These are phyloP conservation scores for Phytophthora rubi DNA, from an alignment of 352 stramenopile genomes.

Conservation along the genomic window DNA sequence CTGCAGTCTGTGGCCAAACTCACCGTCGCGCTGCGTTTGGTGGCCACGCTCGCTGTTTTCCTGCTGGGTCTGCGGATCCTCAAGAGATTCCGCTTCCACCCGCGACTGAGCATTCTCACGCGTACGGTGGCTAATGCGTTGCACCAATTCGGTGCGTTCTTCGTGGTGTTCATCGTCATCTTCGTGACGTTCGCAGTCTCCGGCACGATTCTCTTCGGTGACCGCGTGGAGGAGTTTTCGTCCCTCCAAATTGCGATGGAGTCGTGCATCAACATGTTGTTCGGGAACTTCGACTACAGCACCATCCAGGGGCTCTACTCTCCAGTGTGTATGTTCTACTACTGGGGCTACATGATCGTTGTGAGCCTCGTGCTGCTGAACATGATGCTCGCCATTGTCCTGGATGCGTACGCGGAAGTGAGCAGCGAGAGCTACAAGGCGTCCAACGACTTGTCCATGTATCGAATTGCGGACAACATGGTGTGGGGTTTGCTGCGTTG, in stretches of 20 bases:
- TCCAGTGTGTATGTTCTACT: slow-evolving; percentile 62
- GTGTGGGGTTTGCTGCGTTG: slow-evolving; percentile 21
- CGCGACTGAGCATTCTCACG: slow-evolving; percentile 29
- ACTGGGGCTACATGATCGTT: slow-evolving; percentile 72
- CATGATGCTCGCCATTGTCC: slow-evolving; percentile 77
- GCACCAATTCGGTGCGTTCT: slow-evolving; percentile 58
- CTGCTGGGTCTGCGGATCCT: slow-evolving; percentile 30
- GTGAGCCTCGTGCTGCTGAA: slow-evolving; percentile 62
- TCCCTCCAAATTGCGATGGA: slow-evolving; percentile 51
- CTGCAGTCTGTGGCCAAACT: slow-evolving; percentile 24
- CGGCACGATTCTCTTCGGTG: slow-evolving; percentile 62
- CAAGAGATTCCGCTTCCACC: slow-evolving; percentile 36
- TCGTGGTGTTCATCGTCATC: slow-evolving; percentile 65
- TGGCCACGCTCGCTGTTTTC: slow-evolving; percentile 26
- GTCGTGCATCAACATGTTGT: slow-evolving; percentile 73
- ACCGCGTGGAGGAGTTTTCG: slow-evolving; percentile 54
- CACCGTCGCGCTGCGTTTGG: slow-evolving; percentile 26
- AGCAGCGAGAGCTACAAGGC: slow-evolving; percentile 42
- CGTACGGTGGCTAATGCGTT: slow-evolving; percentile 42
- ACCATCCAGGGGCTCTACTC: slow-evolving; percentile 50
- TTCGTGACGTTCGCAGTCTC: slow-evolving; percentile 60
- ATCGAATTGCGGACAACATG: slow-evolving; percentile 38
- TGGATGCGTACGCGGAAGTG: slow-evolving; percentile 36
- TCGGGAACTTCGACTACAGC: slow-evolving; percentile 66
- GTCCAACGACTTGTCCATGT: slow-evolving; percentile 28